Evolutionary conservation across 805 yeast species (phyloP).

Genomic region (Candida morakotiae): DNA sequence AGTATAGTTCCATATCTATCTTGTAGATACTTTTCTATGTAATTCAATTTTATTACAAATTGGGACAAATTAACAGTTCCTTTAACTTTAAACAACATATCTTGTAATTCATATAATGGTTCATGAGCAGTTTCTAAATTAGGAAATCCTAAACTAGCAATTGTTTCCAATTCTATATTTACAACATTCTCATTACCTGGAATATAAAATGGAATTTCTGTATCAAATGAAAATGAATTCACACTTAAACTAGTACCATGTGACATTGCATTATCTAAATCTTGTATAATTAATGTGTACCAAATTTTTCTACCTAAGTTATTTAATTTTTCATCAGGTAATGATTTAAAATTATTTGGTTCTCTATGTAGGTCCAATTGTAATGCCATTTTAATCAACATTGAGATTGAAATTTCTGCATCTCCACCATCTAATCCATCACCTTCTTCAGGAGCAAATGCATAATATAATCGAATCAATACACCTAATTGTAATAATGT

Average conservation of each 20-base stretch:
- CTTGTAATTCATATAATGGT: conserved; percentile 23
- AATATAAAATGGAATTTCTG: conserved; percentile 22
- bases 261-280: conserved; percentile 29
- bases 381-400: conserved; percentile 62
- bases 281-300: conserved; percentile 35
- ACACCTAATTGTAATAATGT: conserved; percentile 53
- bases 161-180: conserved; percentile 34
- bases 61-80: conserved; percentile 15
- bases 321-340: conserved; percentile 24
- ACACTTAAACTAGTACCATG: conserved; percentile 29
- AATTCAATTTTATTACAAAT: conserved; percentile 19
- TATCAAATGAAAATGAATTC: conserved; percentile 25
- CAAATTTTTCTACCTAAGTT: conserved; percentile 59
- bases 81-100: conserved; percentile 17
- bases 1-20: conserved; percentile 31
- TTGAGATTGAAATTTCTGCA: conserved; percentile 50
- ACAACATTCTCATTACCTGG: conserved; percentile 34
- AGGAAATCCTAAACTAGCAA: conserved; percentile 23
- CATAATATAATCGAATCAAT: conserved; percentile 46
- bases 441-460: conserved; percentile 50
- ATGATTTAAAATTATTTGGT: conserved; percentile 39
- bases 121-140: conserved; percentile 24
- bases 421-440: conserved; percentile 57
- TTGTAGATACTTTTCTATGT: conserved; percentile 31
- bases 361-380: conserved; percentile 68